Conservation (phyloP, 1,284 basidiomycete genomes). For the Tylopilus sp. region DNA sequence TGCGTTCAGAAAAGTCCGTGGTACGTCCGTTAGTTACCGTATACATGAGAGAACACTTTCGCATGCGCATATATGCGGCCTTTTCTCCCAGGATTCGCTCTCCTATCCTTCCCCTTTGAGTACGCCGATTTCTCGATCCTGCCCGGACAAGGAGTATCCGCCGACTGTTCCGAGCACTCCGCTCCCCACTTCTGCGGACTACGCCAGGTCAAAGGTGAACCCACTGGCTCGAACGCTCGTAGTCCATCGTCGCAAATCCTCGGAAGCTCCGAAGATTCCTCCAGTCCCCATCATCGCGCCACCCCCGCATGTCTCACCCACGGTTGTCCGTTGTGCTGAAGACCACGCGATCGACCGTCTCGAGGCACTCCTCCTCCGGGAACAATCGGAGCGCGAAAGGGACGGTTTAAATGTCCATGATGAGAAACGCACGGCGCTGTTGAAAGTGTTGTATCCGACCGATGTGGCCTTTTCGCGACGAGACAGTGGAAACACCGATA, state of each 20-base stretch:
- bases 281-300: constrained; percentile 54
- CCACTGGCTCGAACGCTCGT: constrained; percentile 26
- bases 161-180: constrained; percentile 28
- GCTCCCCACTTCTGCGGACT: constrained; percentile 25
- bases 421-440: constrained; percentile 6
- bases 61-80: constrained; percentile 7
- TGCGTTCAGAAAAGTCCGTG: constrained; percentile 6
- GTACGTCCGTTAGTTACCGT: constrained; percentile 5
- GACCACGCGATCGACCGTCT: constrained; percentile 44
- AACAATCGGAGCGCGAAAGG: constrained; percentile 34
- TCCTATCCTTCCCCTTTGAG: constrained; percentile 11
- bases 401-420: constrained; percentile 32
- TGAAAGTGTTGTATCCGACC: background rate
- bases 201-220: constrained; percentile 23
- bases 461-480: constrained; percentile 5
- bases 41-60: background rate
- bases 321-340: constrained; percentile 36
- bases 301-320: constrained; percentile 34
- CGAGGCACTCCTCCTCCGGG: constrained; percentile 39
- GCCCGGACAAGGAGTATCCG: constrained; percentile 2
- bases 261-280: constrained; percentile 11
- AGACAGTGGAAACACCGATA: constrained; percentile 12
- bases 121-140: background rate
- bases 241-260: constrained; percentile 9
- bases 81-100: constrained; percentile 8